These are phyloP conservation scores for Hypoxylon sp. DNA, from an alignment of 2,329 filamentous ascomycete species.

Conservation along the genomic window DNA sequence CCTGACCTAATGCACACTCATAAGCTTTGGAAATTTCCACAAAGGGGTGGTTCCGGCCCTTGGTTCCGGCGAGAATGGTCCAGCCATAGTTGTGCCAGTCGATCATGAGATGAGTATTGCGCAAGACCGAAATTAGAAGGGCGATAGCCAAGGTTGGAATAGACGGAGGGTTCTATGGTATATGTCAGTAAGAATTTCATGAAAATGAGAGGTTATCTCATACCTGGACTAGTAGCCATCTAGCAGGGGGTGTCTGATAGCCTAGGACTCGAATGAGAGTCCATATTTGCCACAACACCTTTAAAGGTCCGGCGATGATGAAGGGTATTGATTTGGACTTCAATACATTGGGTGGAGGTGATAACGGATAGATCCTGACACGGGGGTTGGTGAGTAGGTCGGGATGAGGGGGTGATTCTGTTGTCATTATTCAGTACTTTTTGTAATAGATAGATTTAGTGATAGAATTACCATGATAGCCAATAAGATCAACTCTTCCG, in stretches of 20 bases:
- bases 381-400: conserved; percentile 74
- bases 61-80: conserved; percentile 79
- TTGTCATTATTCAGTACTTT: conserved; percentile 22
- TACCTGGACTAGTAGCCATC: conserved; percentile 87
- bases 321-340: conserved; percentile 78
- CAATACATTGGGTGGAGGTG: conserved; percentile 71
- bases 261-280: conserved; percentile 75
- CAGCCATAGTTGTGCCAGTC: conserved; percentile 99
- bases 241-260: conserved; percentile 76
- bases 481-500: conserved; percentile 82
- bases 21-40: conserved; percentile 80
- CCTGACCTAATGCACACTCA: conserved; percentile 74
- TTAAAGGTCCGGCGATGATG: conserved; percentile 79
- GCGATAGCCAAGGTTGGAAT: conserved; percentile 88
- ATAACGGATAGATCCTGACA: conserved; percentile 76
- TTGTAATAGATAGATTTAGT: too few species aligned
- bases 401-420: conserved; percentile 82
- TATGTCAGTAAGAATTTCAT: conserved; percentile 22
- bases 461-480: conserved; percentile 75
- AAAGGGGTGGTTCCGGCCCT: conserved; percentile 71
- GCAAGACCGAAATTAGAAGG: conserved; percentile 74
- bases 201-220: conserved; percentile 18
- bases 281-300: conserved; percentile 83
- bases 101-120: conserved; percentile 83
- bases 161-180: conserved; percentile 83